phyloP scores from a whole-genome alignment of 768 basidiomycete species.

The Collybiopsis confluens region DNA sequence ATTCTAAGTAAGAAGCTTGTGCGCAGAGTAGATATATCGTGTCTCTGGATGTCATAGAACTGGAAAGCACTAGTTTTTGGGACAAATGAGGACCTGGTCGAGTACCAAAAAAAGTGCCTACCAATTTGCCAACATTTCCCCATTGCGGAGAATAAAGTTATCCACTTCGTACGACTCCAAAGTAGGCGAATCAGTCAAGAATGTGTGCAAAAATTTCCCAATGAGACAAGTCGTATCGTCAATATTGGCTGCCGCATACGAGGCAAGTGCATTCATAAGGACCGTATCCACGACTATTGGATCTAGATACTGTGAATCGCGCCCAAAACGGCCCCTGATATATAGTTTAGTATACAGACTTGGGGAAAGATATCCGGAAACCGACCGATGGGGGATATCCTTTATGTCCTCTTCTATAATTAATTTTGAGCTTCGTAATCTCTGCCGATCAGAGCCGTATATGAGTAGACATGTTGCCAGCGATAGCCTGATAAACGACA shows the following conservation, averaged over 20 bases:
- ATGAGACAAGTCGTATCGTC: slow-evolving; percentile 49
- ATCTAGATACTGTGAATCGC: slow-evolving; percentile 41
- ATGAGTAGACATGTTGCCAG: slow-evolving; percentile 57
- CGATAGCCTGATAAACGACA: slow-evolving; percentile 56
- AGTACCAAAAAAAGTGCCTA: slow-evolving; percentile 30
- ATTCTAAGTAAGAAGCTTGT: slow-evolving; percentile 53
- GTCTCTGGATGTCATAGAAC: slow-evolving; percentile 57
- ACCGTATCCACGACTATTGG: slow-evolving; percentile 56
- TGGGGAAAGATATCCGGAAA: slow-evolving; percentile 6
- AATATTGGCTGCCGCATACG: slow-evolving; percentile 43
- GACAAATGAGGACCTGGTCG: too few relatives aligned
- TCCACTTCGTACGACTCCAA: slow-evolving; percentile 67
- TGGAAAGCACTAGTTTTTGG: slow-evolving; percentile 73
- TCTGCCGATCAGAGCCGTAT: slow-evolving; percentile 59
- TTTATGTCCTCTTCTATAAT: slow-evolving; percentile 44
- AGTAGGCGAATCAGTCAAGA: slow-evolving; percentile 55
- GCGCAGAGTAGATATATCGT: slow-evolving; percentile 50
- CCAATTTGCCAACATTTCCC: slow-evolving; percentile 54
- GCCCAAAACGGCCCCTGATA: slow-evolving; percentile 44
- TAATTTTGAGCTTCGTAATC: slow-evolving; percentile 41
- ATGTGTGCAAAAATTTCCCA: slow-evolving; percentile 60
- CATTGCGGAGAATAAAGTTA: slow-evolving; percentile 68
- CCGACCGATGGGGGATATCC: slow-evolving; percentile 55
- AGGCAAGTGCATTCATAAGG: slow-evolving; percentile 50
- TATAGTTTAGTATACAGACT: slow-evolving; percentile 1